These are phyloP conservation scores for Phytophthora hybrid DNA, from an alignment of 352 stramenopile species.

Conservation along the genomic window DNA sequence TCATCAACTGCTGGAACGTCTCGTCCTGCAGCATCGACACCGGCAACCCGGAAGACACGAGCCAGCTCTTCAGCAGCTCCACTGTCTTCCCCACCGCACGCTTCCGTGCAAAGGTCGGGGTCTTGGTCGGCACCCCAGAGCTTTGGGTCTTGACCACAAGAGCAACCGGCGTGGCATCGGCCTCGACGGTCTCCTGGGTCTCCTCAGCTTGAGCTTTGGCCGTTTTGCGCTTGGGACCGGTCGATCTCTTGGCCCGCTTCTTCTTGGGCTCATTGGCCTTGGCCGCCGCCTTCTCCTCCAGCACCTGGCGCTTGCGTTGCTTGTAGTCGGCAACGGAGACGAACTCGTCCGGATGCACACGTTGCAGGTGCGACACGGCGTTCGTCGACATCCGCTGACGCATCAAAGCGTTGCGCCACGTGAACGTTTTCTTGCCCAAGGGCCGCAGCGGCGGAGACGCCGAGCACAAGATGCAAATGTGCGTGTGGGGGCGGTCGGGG, in stretches of 20 bases:
- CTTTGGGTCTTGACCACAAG: not conserved
- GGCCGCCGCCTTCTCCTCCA: constrained; percentile 3
- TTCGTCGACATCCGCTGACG: constrained; percentile 53
- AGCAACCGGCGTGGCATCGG: not conserved
- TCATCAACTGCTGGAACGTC: constrained; percentile 31
- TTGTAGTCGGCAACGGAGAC: constrained; percentile 29
- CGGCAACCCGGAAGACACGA: constrained; percentile 36
- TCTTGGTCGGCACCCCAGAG: not conserved
- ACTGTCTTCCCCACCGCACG: constrained; percentile 12
- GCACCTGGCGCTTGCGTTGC: constrained; percentile 24
- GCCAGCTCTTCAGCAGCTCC: constrained; percentile 40
- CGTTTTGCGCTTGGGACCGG: constrained; percentile 19
- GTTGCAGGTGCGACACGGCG: constrained; percentile 44
- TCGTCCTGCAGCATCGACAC: constrained; percentile 29
- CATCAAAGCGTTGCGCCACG: constrained; percentile 45
- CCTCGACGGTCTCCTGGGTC: not conserved
- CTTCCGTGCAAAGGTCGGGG: constrained; percentile 3
- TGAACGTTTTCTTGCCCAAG: constrained; percentile 5
- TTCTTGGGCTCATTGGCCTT: constrained; percentile 15
- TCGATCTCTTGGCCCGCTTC: constrained; percentile 25
- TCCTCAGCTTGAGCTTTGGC: not conserved
- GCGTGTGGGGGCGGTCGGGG: constrained; percentile 33
- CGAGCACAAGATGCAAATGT: constrained; percentile 47
- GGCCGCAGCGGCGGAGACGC: constrained; percentile 12
- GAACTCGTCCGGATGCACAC: constrained; percentile 41